Evolutionary conservation across 495 filamentous ascomycete genomes (phyloP).

Genomic region (Astrothelium subdiscretum): DNA sequence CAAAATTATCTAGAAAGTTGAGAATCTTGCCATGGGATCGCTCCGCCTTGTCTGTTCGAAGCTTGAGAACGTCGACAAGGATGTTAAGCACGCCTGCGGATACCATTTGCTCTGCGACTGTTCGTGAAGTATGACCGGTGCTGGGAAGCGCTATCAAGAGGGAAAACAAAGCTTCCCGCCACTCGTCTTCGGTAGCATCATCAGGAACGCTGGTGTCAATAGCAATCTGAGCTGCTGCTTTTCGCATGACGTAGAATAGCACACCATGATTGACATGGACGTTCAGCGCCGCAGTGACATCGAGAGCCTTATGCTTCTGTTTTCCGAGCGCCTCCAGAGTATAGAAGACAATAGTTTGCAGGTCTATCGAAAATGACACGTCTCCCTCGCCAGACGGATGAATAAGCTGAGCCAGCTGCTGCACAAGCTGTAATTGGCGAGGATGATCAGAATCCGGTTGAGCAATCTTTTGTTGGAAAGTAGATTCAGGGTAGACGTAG

Average conservation of each 20-base stretch:
- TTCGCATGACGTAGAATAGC: conserved; percentile 85
- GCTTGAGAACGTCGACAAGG: conserved; percentile 76
- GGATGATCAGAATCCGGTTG: conserved; percentile 86
- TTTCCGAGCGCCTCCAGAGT: conserved; percentile 71
- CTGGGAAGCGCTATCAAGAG: conserved; percentile 67
- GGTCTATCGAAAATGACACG: conserved; percentile 50
- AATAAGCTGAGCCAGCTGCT: conserved; percentile 84
- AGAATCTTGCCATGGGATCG: conserved; percentile 70
- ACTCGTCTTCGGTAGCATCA: conserved; percentile 59
- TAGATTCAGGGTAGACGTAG: conserved; percentile 68
- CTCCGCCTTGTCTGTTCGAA: conserved; percentile 72
- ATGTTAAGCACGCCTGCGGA: conserved; percentile 79
- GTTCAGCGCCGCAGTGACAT: conserved; percentile 76
- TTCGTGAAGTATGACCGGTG: conserved; percentile 44
- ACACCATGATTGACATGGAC: conserved; percentile 94
- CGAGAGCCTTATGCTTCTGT: conserved; percentile 61
- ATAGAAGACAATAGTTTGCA: conserved; percentile 74
- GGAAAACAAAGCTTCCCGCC: conserved; percentile 78
- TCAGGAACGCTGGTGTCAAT: conserved; percentile 40
- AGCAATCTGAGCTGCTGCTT: conserved; percentile 70
- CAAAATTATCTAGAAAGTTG: conserved; percentile 72
- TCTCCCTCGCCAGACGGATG: conserved; percentile 62
- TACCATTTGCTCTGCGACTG: conserved; percentile 56
- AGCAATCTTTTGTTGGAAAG: conserved; percentile 73
- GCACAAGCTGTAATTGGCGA: conserved; percentile 74